Percentiles rank a stretch among this genome's conserved stretches.
Evolutionary conservation across 2,329 filamentous ascomycete species (phyloP).

Genomic region (Diaporthe humulicola): DNA sequence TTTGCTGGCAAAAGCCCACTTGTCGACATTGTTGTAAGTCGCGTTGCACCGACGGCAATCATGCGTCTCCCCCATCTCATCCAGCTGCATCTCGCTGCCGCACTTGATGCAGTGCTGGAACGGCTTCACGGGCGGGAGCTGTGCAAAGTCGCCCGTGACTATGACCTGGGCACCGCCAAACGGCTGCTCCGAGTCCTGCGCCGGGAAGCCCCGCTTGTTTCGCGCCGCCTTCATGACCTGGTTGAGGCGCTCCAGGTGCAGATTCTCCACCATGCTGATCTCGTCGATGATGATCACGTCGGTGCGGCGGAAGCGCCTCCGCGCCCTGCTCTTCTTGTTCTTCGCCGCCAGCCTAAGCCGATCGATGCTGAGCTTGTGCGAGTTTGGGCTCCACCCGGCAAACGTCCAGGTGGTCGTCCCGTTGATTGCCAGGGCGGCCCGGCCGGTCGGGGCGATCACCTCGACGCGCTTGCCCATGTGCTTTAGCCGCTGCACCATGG

Average conservation of each 20-base stretch:
- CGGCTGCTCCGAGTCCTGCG: slow-evolving; percentile 40
- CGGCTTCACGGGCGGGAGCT: slow-evolving; percentile 70
- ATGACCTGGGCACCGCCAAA: slow-evolving; percentile 67
- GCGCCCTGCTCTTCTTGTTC: slow-evolving; percentile 47
- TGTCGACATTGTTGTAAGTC: slow-evolving; percentile 60
- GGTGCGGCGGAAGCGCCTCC: slow-evolving; percentile 55
- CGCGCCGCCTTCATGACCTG: slow-evolving; percentile 57
- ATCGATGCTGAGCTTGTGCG: slow-evolving; percentile 56
- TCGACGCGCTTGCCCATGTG: slow-evolving; percentile 54
- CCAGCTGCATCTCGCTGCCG: slow-evolving; percentile 51
- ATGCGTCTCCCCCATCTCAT: slow-evolving; percentile 40
- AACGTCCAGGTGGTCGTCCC: slow-evolving; percentile 70
- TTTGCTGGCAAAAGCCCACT: slow-evolving; percentile 72
- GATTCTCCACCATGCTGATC: slow-evolving; percentile 74
- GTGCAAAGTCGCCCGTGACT: slow-evolving; percentile 72
- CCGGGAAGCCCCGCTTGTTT: not conserved
- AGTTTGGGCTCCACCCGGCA: slow-evolving; percentile 66
- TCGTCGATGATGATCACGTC: slow-evolving; percentile 76
- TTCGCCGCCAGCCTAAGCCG: slow-evolving; percentile 49
- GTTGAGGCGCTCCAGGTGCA: slow-evolving; percentile 65
- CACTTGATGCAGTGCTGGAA: slow-evolving; percentile 66
- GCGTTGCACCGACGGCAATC: slow-evolving; percentile 52
- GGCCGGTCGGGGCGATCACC: slow-evolving; percentile 71
- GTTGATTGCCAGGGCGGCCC: slow-evolving; percentile 68
- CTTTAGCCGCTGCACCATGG: slow-evolving; percentile 57